Percentiles rank a stretch among this genome's conserved stretches.
Conservation (phyloP, 2,329 filamentous ascomycete species). For the Westerdykella ornata region DNA sequence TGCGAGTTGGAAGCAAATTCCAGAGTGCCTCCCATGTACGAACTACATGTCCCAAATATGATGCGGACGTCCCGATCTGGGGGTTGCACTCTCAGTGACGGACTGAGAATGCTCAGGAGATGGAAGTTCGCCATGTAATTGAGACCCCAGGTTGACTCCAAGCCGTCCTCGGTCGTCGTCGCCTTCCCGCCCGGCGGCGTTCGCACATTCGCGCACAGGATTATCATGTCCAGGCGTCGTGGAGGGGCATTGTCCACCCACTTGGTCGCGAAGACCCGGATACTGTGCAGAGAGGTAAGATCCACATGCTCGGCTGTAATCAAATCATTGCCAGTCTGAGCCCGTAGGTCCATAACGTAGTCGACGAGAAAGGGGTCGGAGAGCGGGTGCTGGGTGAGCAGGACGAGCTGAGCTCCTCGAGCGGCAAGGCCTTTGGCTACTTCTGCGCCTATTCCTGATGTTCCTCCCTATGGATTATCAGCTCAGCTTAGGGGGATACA, state of each 20-base stretch:
- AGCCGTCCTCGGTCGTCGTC: conserved; percentile 63
- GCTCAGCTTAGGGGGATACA: conserved; percentile 4
- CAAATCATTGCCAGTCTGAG: conserved; percentile 69
- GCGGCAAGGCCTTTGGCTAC: conserved; percentile 67
- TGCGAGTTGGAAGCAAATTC: conserved; percentile 45
- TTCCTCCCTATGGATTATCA: conserved; percentile 59
- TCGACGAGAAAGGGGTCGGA: conserved; percentile 86
- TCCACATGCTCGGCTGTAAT: conserved; percentile 96
- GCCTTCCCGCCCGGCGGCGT: conserved; percentile 60
- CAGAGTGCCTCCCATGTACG: conserved; percentile 73
- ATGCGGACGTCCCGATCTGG: conserved; percentile 89
- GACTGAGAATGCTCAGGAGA: conserved; percentile 81
- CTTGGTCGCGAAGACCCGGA: conserved; percentile 88
- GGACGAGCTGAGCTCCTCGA: conserved; percentile 82
- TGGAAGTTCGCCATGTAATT: conserved; percentile 97
- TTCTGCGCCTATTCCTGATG: conserved; percentile 80
- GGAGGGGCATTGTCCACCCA: conserved; percentile 96
- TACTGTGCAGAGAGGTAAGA: conserved; percentile 77
- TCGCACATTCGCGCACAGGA: conserved; percentile 76
- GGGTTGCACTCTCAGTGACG: conserved; percentile 83
- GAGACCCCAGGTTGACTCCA: conserved; percentile 87
- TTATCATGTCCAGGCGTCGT: conserved; percentile 79
- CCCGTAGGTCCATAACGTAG: conserved; percentile 81
- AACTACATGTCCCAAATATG: conserved; percentile 77
- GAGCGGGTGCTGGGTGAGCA: conserved; percentile 75